A percentile compares a stretch with the other conserved stretches of the same genome.
These are phyloP conservation scores for Coemansia sp. DNA, from an alignment of 371 early-diverging fungal genomes.

Conservation along the genomic window DNA sequence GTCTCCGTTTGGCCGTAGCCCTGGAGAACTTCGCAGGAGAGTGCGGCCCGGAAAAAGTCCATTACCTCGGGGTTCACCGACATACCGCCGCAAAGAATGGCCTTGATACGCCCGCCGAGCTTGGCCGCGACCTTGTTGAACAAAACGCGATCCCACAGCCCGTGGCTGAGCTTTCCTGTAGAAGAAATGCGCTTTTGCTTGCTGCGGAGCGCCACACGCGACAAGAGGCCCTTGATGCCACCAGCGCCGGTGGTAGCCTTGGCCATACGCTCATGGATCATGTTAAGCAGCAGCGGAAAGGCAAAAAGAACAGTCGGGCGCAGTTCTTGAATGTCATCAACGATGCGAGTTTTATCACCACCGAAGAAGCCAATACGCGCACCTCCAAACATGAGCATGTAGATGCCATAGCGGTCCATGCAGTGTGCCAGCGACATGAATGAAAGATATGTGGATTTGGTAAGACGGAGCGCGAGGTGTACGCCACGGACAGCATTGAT, in stretches of 20 bases:
- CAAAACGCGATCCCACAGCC: conserved; percentile 84
- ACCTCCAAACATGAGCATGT: conserved; percentile 47
- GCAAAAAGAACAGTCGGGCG: conserved; percentile 76
- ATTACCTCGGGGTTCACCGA: conserved; percentile 78
- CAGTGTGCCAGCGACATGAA: conserved; percentile 81
- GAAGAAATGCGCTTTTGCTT: conserved; percentile 58
- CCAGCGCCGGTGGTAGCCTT: conserved; percentile 61
- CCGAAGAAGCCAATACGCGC: conserved; percentile 78
- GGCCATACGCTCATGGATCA: conserved; percentile 73
- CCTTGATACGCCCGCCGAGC: conserved; percentile 85
- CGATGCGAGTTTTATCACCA: conserved; percentile 68
- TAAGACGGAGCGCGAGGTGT: background rate
- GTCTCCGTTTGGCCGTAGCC: conserved; percentile 95
- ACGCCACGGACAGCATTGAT: conserved; percentile 11
- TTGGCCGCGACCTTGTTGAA: conserved; percentile 78
- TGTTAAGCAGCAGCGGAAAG: conserved; percentile 84
- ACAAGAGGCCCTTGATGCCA: conserved; percentile 59
- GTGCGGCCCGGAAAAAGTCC: conserved; percentile 80
- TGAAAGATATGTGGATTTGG: conserved; percentile 52
- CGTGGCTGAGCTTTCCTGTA: conserved; percentile 60
- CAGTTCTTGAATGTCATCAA: conserved; percentile 75
- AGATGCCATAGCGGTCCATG: conserved; percentile 71
- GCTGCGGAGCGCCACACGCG: conserved; percentile 58
- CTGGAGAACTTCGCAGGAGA: conserved; percentile 77
- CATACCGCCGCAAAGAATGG: conserved; percentile 73